Conservation (phyloP, 768 basidiomycete genomes). For the Steccherinum ochraceum region DNA sequence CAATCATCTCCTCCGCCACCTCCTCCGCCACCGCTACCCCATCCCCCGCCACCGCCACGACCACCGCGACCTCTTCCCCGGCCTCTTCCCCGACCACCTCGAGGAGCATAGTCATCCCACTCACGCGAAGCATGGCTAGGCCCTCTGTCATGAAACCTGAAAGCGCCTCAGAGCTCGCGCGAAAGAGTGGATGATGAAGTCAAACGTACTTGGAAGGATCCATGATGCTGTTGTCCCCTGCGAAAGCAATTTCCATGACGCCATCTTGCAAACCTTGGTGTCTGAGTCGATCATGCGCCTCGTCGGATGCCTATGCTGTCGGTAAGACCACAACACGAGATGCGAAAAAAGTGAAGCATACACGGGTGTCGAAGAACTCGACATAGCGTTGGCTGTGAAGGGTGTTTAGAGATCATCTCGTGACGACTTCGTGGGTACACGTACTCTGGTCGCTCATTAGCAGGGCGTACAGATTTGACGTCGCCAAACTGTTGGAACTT, state of each 20-base stretch:
- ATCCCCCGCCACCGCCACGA: conserved; percentile 31
- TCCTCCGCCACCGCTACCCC: conserved; percentile 29
- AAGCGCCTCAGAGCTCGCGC: too few relatives aligned
- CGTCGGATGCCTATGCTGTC: conserved; percentile 58
- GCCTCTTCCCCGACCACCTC: conserved; percentile 30
- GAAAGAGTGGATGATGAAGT: neutral
- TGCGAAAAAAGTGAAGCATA: conserved; percentile 26
- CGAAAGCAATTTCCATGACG: conserved; percentile 79
- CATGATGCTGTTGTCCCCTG: conserved; percentile 47
- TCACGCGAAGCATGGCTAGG: conserved; percentile 32
- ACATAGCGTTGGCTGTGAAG: conserved; percentile 75
- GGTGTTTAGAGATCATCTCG: neutral
- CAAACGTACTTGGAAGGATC: neutral
- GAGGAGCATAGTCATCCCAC: conserved; percentile 38
- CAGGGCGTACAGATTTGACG: conserved; percentile 71
- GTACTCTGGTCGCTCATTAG: conserved; percentile 53
- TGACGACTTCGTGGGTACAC: conserved; percentile 26
- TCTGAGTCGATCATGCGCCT: conserved; percentile 74
- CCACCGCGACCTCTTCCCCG: conserved; percentile 32
- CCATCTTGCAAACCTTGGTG: conserved; percentile 80
- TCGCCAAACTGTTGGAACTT: conserved; percentile 90
- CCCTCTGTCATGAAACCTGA: conserved; percentile 25
- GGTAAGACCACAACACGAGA: neutral
- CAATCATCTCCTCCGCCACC: conserved; percentile 33
- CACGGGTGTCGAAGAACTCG: conserved; percentile 90